Evolutionary conservation across 257 asterid genomes (phyloP).

Genomic region (Solanum etuberosum): DNA sequence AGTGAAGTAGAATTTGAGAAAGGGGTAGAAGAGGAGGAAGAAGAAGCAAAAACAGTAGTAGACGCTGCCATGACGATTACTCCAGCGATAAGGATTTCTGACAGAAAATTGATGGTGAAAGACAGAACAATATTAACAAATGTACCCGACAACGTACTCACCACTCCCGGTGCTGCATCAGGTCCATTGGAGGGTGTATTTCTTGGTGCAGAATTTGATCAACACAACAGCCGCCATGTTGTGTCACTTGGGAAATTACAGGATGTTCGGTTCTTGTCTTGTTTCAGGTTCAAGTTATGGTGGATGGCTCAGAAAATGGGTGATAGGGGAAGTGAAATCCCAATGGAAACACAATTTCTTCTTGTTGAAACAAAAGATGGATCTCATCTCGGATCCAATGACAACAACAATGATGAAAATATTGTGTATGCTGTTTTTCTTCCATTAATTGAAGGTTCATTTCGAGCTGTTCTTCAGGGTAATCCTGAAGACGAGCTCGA

Average conservation of each 20-base stretch:
- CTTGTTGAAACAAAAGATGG: conserved; percentile 49
- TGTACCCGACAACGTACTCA: conserved; percentile 25
- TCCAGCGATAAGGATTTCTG: conserved; percentile 10
- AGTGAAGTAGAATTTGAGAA: conserved; percentile 7
- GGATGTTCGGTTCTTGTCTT: conserved; percentile 61
- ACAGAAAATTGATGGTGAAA: conserved; percentile 22
- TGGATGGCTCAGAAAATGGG: conserved; percentile 98
- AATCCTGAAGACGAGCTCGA: conserved; percentile 51
- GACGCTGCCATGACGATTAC: conserved; percentile 20
- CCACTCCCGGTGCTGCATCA: conserved; percentile 17
- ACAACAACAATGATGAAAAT: conserved; percentile 24
- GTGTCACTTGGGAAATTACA: conserved; percentile 23
- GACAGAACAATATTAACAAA: conserved; percentile 16
- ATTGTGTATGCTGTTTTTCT: conserved; percentile 49
- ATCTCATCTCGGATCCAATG: conserved; percentile 33
- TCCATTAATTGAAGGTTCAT: conserved; percentile 69
- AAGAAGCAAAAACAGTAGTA: neutral
- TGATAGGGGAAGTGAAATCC: conserved; percentile 57
- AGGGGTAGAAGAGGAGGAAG: neutral
- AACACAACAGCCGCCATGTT: conserved; percentile 21
- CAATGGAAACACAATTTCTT: conserved; percentile 71
- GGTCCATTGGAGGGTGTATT: conserved; percentile 34
- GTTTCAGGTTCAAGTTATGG: conserved; percentile 83
- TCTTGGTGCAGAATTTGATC: conserved; percentile 23
- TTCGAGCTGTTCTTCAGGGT: conserved; percentile 70